Evolutionary conservation across 805 yeast genomes (phyloP), one percentile per base, ranked within the genome.

Genomic region (Lachancea meyersii): DNA sequence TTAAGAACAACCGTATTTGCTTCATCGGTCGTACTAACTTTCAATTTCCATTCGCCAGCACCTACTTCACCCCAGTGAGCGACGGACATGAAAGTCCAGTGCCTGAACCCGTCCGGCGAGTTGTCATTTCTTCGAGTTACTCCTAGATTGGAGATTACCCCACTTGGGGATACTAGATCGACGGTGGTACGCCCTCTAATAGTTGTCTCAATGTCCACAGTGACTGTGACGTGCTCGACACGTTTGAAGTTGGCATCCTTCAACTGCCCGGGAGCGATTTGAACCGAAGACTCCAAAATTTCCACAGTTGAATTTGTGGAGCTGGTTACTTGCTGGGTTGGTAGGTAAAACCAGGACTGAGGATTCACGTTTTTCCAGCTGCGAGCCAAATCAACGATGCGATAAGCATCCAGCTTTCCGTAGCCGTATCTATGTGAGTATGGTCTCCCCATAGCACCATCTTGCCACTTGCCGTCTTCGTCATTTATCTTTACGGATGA

Each of bases 61-160:
- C 89, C 91, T 52, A 82, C 89, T 61, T 91, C 97, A 31, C 96
- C 96, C 97, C 97, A 93, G 61, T 93, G 97, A 1, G 95, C 97
- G n/a, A 93, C 97, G 9, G 91, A 76, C 86, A 89, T 86, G 58
- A 93, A 93, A 1, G 86, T 84, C 98, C 98, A 93, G 51, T 83
- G 71, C 4, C 59, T 53, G 50, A 86, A 83, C 0, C 96, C 95
- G 1, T 59, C 68, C 1, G 52, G 48, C 5, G 79, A 70, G 7
- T 44, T 49, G 61, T 93, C 98, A 16, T 64, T 51, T 5, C 64
- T 65, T 52, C 98, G 75, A 16, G 71, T 70, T 19, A 79, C 75
- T 0, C 93, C 96, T 47, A 93, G 70, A 35, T 78, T 75, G 16
- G 96, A 86, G 7, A 67, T 67, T 23, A 84, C 71, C 1, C 95